phyloP scores from a whole-genome alignment of 768 basidiomycete species.

The Russula abietina region DNA sequence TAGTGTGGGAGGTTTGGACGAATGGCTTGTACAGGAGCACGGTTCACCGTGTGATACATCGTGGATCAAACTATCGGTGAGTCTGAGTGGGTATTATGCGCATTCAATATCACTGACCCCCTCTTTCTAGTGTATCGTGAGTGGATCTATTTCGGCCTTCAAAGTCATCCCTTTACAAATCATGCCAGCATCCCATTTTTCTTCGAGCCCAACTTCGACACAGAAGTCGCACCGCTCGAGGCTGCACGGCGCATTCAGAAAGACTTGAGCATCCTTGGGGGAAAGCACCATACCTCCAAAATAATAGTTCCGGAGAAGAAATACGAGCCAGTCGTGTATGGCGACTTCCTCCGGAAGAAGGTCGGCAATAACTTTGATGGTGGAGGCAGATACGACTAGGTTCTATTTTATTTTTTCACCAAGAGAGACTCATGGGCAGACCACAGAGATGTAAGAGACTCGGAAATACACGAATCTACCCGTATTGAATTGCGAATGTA shows the following conservation, averaged over 20 bases:
- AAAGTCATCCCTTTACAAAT: slow-evolving; percentile 1
- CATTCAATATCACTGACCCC: neutral
- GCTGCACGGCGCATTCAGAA: slow-evolving; percentile 48
- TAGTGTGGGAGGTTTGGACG: slow-evolving; percentile 93
- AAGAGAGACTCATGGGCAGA: too few species aligned
- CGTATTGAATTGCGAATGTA: too few species aligned
- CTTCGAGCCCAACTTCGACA: slow-evolving; percentile 85
- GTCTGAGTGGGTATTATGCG: slow-evolving; percentile 9
- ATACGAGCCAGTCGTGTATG: slow-evolving; percentile 58
- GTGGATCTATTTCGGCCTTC: slow-evolving; percentile 27
- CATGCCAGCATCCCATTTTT: slow-evolving; percentile 76
- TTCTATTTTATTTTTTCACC: too few species aligned
- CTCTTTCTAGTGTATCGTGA: slow-evolving; percentile 59
- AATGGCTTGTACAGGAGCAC: slow-evolving; percentile 84
- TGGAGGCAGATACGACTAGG: slow-evolving; percentile 32
- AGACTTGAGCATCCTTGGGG: slow-evolving; percentile 23
- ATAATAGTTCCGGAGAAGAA: slow-evolving; percentile 28
- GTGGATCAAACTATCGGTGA: slow-evolving; percentile 58
- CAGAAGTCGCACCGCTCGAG: slow-evolving; percentile 57
- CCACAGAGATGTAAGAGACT: too few species aligned
- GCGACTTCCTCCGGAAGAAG: slow-evolving; percentile 69
- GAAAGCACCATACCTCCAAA: slow-evolving; percentile 19
- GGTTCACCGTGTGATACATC: slow-evolving; percentile 83
- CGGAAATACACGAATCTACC: too few species aligned
- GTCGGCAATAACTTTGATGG: slow-evolving; percentile 66